These are phyloP conservation scores for Tolypocladium sp. DNA, from an alignment of 2,329 filamentous ascomycete genomes.

Conservation along the genomic window DNA sequence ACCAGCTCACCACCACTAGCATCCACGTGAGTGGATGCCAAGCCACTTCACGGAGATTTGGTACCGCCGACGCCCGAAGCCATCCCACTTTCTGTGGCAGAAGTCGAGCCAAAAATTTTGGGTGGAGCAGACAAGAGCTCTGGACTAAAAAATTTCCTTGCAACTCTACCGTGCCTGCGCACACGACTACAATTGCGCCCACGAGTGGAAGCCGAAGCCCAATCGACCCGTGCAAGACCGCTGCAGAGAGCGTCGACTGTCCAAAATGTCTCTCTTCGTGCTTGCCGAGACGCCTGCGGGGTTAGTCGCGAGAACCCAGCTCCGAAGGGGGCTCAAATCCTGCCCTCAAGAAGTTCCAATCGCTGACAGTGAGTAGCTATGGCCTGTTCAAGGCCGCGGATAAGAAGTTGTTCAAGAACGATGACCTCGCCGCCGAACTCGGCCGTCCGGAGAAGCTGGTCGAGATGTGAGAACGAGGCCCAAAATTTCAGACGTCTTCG, in stretches of 20 bases:
- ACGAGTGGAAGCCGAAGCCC: slow-evolving; percentile 23
- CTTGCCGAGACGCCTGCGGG: slow-evolving; percentile 85
- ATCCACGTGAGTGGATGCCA: slow-evolving; percentile 14
- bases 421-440: slow-evolving; percentile 67
- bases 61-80: slow-evolving; percentile 10
- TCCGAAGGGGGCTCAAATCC: background rate
- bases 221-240: slow-evolving; percentile 20
- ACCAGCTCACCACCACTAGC: too few species aligned
- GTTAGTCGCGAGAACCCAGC: slow-evolving; percentile 31
- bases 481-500: background rate
- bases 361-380: slow-evolving; percentile 55
- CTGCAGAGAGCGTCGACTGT: slow-evolving; percentile 18
- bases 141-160: slow-evolving; percentile 33
- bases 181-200: slow-evolving; percentile 27
- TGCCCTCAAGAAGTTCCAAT: background rate
- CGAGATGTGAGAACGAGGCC: slow-evolving; percentile 59
- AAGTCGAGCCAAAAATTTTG: slow-evolving; percentile 22
- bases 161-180: slow-evolving; percentile 21
- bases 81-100: slow-evolving; percentile 16
- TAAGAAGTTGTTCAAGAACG: slow-evolving; percentile 92
- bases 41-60: slow-evolving; percentile 12
- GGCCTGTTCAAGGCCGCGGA: slow-evolving; percentile 97
- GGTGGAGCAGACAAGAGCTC: slow-evolving; percentile 25
- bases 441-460: slow-evolving; percentile 76
- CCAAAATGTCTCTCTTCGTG: slow-evolving; percentile 80